These are phyloP conservation scores for Daphne laureola DNA, from an alignment of 441 rosid species.

Conservation along the genomic window DNA sequence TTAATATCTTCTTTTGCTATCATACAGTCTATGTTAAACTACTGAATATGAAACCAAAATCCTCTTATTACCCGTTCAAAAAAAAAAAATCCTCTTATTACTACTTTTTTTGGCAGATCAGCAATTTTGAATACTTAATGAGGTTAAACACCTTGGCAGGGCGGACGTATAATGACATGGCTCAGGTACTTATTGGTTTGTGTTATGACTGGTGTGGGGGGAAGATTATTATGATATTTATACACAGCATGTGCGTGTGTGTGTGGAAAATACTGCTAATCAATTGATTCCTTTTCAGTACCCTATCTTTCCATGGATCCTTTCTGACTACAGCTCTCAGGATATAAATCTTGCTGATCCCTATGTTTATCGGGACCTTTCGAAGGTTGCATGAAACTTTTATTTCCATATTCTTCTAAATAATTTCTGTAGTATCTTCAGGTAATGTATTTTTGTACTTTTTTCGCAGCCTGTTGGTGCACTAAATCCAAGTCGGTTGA, in stretches of 20 bases:
- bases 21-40: no score
- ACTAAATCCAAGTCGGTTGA: constrained; percentile 61
- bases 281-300: constrained; percentile 42
- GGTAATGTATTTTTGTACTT: constrained; percentile 15
- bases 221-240: not conserved
- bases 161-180: constrained; percentile 92
- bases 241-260: constrained; percentile 2
- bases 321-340: constrained; percentile 67
- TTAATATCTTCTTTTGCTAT: no score
- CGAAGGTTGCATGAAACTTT: constrained; percentile 55
- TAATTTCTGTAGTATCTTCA: constrained; percentile 9
- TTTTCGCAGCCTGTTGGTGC: constrained; percentile 90
- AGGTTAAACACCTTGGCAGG: constrained; percentile 90
- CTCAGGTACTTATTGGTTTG: constrained; percentile 45
- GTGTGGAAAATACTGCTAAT: constrained; percentile 21
- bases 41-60: no score
- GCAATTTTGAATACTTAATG: constrained; percentile 94
- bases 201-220: not conserved
- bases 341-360: constrained; percentile 71
- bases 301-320: constrained; percentile 97
- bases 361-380: constrained; percentile 82
- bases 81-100: constrained; percentile 6
- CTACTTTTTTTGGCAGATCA: constrained; percentile 54
- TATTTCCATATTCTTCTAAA: constrained; percentile 16
- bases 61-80: constrained; percentile 11